Percentiles rank a stretch among this genome's conserved stretches.
Conservation (phyloP, 192 early-diverging fungal genomes). For the Coemansia interrupta region DNA sequence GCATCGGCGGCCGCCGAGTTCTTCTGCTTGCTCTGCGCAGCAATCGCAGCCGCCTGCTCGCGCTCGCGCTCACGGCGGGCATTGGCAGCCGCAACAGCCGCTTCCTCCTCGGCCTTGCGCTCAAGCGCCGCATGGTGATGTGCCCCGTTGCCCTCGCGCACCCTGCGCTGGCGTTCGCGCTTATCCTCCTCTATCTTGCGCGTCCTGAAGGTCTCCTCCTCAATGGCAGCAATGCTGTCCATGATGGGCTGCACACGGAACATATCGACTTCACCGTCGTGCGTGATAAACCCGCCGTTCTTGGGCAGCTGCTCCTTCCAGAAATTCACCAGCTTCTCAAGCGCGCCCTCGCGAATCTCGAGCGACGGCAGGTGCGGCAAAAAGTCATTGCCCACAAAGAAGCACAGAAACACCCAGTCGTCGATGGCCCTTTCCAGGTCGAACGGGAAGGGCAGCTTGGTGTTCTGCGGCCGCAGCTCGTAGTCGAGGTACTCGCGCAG, state of each 20-base stretch:
- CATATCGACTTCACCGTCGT: constrained; percentile 74
- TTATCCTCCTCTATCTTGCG: constrained; percentile 56
- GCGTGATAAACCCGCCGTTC: constrained; percentile 81
- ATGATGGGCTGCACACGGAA: constrained; percentile 76
- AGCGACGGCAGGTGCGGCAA: constrained; percentile 90
- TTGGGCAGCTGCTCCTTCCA: constrained; percentile 82
- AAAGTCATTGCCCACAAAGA: constrained; percentile 99
- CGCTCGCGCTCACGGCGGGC: constrained; percentile 30
- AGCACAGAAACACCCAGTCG: constrained; percentile 95
- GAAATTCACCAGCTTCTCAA: constrained; percentile 80
- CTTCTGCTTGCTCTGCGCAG: constrained; percentile 10
- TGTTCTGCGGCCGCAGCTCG: constrained; percentile 65
- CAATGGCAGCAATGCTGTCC: constrained; percentile 76
- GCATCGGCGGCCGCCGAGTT: constrained; percentile 61
- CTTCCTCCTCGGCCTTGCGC: constrained; percentile 46
- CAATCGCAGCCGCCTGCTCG: constrained; percentile 11
- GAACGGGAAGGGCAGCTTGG: constrained; percentile 67
- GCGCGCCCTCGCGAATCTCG: constrained; percentile 92
- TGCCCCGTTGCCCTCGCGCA: neutral
- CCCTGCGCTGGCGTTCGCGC: constrained; percentile 39
- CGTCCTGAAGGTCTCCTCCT: constrained; percentile 72
- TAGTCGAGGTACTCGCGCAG: constrained; percentile 88
- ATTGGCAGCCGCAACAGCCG: constrained; percentile 52
- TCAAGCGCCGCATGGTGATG: constrained; percentile 24
- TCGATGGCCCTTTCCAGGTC: constrained; percentile 91